Evolutionary conservation across 805 yeast genomes (phyloP), one percentile per base, ranked within the genome.

Genomic region (Candida nonsorbophila): DNA sequence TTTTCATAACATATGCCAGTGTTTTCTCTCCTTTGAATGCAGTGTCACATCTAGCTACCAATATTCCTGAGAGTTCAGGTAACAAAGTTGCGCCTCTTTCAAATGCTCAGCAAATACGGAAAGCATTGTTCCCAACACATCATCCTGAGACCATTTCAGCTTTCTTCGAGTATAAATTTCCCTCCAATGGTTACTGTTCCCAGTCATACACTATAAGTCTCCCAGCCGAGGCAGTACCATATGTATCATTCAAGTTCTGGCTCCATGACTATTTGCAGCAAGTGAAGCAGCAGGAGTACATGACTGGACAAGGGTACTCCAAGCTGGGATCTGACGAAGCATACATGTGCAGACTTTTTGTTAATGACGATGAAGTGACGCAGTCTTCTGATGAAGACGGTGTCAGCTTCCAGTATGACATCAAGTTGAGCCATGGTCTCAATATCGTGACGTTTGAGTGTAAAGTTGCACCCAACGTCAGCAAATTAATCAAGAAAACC

Each of bases 291-390:
- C 47, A 45, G 9, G 64, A 58, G 26, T 46, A 61, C 30, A 37
- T 49, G 1, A 51, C 47, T 20, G 66, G 66, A 3, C 59, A 49
- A 10, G 57, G 58, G 0, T 40, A 33, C 29, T 42, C 55, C 16
- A 54, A 48, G 30, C 52, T 51, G 41, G 41, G 55, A 5, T 48
- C 62, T 7, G 63, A 59, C 29, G 69, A 63, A 18, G 68, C 62
- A 15, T 64, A 64, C 40, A 66, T 60, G 47, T 62, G 63, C 37
- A 51, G 52, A 26, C 45, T 64, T 25, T 45, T 37, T 18, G 55
- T 63, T 13, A 64, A 64, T 34, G 67, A 62, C 24, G 62, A 57
- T 24, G 67, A 58, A 33, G 57, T 62, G 0, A 61, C 58, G 4
- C 62, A 50, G 15, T 41, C 53, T 20, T 42, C 40, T 16, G 64